phyloP scores from a whole-genome alignment of 345 rosid species.

The Litchi chinensis region DNA sequence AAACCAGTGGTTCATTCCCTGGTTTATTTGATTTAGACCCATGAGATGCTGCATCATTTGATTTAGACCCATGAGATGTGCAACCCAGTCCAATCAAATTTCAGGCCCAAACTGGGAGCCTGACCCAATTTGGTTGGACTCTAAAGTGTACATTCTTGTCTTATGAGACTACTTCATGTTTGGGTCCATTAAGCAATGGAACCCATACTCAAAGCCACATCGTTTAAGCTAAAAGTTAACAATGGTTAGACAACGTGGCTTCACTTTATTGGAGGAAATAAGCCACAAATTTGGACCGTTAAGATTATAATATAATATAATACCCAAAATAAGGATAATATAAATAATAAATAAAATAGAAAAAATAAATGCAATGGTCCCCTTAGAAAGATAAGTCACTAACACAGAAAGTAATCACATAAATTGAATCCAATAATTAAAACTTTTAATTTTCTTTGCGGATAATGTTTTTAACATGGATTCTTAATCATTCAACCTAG shows the following conservation, averaged over 20 bases:
- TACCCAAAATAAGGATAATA: background rate
- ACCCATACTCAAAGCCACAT: too few species aligned
- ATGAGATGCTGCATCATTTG: background rate
- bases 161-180: background rate
- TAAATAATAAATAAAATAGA: too few species aligned
- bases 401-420: background rate
- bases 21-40: too few species aligned
- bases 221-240: too few species aligned
- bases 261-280: background rate
- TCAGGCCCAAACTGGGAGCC: background rate
- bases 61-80: background rate
- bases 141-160: background rate
- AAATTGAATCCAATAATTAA: background rate
- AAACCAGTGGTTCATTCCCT: too few species aligned
- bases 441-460: background rate
- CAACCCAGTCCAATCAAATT: background rate
- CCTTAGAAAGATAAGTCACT: background rate
- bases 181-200: background rate
- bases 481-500: slow-evolving; percentile 3
- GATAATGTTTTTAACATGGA: background rate
- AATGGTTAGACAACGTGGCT: background rate
- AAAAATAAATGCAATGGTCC: background rate
- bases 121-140: background rate
- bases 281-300: background rate
- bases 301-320: background rate